phyloP scores from a whole-genome alignment of 345 rosid species.

The Salix caprea region DNA sequence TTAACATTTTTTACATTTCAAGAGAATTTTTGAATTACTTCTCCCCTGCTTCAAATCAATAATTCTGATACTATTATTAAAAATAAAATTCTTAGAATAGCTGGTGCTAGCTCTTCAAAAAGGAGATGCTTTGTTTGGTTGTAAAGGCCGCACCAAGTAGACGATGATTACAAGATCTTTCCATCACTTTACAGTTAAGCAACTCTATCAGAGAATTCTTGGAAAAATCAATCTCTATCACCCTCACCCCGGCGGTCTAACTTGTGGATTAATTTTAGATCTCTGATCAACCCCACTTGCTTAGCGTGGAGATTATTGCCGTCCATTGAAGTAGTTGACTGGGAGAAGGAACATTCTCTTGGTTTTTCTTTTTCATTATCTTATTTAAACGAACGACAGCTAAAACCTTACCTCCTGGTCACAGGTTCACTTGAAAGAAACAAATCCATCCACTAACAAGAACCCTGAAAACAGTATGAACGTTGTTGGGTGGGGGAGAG shows the following conservation, averaged over 20 bases:
- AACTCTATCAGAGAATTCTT: neutral
- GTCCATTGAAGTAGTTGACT: neutral
- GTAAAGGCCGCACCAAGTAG: neutral
- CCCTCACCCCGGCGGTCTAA: neutral
- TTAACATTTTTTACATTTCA: no score
- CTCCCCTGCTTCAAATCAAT: no score
- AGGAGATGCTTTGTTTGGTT: constrained; percentile 3
- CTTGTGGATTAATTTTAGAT: neutral
- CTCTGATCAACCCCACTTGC: neutral
- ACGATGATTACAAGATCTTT: neutral
- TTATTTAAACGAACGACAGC: constrained; percentile 6
- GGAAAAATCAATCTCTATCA: neutral
- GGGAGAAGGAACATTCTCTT: neutral
- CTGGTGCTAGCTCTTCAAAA: neutral
- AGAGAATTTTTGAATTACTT: no score
- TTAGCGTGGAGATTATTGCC: constrained; percentile 8
- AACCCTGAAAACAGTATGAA: constrained; percentile 14
- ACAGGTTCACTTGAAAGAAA: constrained; percentile 11
- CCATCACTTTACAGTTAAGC: neutral
- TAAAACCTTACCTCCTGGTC: constrained; percentile 7
- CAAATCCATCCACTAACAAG: constrained; percentile 11
- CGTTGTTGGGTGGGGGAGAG: constrained; percentile 28
- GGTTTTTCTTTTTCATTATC: neutral
- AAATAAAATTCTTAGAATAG: no score
- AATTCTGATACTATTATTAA: no score